Evolutionary conservation across 169 alveolate genomes (phyloP).

Genomic region (Perkinsus marinus): DNA sequence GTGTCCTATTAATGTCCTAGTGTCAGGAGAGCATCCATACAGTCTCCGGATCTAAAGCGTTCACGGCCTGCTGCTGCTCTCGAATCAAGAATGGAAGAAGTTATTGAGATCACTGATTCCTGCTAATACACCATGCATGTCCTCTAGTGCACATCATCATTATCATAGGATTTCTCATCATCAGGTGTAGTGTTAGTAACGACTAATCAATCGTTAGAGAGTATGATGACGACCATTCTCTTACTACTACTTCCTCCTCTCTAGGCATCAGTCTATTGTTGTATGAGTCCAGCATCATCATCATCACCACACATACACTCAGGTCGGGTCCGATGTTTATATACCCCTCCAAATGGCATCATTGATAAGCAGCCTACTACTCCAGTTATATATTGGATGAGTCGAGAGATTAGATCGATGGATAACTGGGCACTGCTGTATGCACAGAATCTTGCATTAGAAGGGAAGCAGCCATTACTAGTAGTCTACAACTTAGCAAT

Average conservation of each 20-base stretch:
- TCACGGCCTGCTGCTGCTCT: background rate
- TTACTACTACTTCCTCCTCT: too few species aligned
- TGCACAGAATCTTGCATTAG: slow-evolving; percentile 6
- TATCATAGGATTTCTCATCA: background rate
- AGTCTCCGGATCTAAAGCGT: background rate
- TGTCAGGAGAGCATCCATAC: background rate
- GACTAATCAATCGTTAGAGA: too few species aligned
- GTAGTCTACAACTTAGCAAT: background rate
- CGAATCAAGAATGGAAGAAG: background rate
- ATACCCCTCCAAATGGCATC: background rate
- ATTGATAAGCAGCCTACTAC: background rate
- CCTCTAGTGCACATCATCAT: background rate
- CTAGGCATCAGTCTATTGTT: too few species aligned
- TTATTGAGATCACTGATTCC: background rate
- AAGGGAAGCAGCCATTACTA: background rate
- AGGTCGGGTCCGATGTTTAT: background rate
- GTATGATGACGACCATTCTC: too few species aligned
- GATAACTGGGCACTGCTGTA: slow-evolving; percentile 25
- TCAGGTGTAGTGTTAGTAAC: too few species aligned
- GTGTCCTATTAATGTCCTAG: background rate
- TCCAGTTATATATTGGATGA: slow-evolving; percentile 1
- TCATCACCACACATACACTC: background rate
- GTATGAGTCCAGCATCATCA: too few species aligned
- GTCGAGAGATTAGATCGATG: slow-evolving; percentile 9
- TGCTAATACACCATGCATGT: background rate